A percentile compares a stretch with the other conserved stretches of the same genome.
These are phyloP conservation scores for Tetratostichococcus sp. DNA, from an alignment of 139 green algal genomes.

Conservation along the genomic window DNA sequence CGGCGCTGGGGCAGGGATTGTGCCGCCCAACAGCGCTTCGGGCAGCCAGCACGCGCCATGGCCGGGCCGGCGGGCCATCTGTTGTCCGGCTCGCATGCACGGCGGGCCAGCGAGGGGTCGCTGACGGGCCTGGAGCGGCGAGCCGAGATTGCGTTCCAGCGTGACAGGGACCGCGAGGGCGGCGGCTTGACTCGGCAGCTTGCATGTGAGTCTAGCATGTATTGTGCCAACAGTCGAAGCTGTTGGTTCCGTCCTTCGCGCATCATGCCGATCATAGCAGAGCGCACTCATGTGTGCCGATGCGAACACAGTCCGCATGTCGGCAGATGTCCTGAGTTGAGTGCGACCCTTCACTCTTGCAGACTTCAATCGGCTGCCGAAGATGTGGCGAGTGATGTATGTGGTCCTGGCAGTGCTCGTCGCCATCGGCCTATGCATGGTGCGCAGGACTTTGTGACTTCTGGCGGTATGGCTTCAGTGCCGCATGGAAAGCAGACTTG, in stretches of 20 bases:
- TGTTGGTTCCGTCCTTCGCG: too few species aligned
- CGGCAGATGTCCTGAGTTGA: too few species aligned
- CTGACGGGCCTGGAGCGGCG: neutral
- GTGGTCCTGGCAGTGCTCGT: neutral
- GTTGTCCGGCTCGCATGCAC: neutral
- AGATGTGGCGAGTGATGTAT: neutral
- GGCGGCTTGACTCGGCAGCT: neutral
- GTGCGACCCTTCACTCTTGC: too few species aligned
- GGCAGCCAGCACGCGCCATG: neutral
- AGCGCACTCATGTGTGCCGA: too few species aligned
- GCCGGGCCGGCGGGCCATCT: neutral
- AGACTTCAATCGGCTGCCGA: neutral
- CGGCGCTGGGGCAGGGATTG: too few species aligned
- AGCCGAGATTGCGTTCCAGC: neutral
- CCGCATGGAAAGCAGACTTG: neutral
- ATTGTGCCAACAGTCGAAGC: too few species aligned
- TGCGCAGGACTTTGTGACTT: neutral
- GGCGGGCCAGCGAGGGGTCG: neutral
- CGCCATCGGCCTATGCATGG: neutral
- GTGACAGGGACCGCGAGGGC: neutral
- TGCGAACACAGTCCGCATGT: too few species aligned
- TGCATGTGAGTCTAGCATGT: neutral
- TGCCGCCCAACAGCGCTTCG: too few species aligned
- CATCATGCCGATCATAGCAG: too few species aligned
- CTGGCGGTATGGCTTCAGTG: too few species aligned